phyloP scores from a whole-genome alignment of 352 stramenopile genomes.

The Globisporangium cederbergense region DNA sequence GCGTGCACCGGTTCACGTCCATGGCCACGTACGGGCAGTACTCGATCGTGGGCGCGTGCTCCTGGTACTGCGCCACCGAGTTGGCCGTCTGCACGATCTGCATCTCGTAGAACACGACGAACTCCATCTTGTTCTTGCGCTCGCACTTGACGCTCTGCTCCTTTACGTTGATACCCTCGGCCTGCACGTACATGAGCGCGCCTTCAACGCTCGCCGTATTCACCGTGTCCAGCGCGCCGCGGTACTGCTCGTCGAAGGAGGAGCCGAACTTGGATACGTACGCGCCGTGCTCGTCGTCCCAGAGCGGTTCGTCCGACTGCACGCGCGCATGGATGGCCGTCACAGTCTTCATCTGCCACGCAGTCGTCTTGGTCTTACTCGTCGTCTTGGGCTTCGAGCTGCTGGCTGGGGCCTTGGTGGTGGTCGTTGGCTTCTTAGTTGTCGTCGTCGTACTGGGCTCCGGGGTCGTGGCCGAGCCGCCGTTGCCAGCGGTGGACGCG shows the following conservation, averaged over 20 bases:
- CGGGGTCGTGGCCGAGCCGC: background rate
- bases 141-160: constrained; percentile 22
- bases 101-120: constrained; percentile 35
- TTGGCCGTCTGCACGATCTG: constrained; percentile 21
- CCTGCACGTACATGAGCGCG: constrained; percentile 80
- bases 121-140: constrained; percentile 34
- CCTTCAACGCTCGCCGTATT: constrained; percentile 78
- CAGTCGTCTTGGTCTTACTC: constrained; percentile 15
- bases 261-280: constrained; percentile 28
- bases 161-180: constrained; percentile 52
- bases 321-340: constrained; percentile 56
- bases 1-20: constrained; percentile 28
- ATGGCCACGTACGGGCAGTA: constrained; percentile 61
- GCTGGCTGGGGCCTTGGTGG: background rate
- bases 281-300: constrained; percentile 22
- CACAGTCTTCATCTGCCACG: constrained; percentile 40
- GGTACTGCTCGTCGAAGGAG: constrained; percentile 27
- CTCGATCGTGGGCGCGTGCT: constrained; percentile 31
- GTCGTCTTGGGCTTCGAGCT: background rate
- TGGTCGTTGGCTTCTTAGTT: background rate
- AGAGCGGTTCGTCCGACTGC: constrained; percentile 43
- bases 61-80: constrained; percentile 23
- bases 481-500: background rate
- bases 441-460: no score
- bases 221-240: constrained; percentile 50